Evolutionary conservation across 768 basidiomycete genomes (phyloP).

Genomic region (Trametes cinnabarina): DNA sequence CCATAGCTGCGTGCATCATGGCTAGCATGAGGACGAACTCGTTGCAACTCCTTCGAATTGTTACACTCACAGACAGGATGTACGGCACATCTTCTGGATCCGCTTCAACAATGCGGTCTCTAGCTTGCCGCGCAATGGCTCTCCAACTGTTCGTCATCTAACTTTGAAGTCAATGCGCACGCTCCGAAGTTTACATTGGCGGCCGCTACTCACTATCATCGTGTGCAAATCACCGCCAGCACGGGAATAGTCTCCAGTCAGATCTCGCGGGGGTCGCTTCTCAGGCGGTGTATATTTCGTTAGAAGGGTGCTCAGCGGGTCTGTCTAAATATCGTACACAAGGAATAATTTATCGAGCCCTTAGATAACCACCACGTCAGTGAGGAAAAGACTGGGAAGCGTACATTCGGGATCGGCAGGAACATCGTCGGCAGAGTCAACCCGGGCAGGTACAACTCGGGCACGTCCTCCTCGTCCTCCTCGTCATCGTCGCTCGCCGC

Average conservation of each 20-base stretch:
- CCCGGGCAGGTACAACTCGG: slow-evolving; percentile 64
- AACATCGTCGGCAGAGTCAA: slow-evolving; percentile 77
- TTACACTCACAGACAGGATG: slow-evolving; percentile 69
- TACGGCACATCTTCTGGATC: slow-evolving; percentile 65
- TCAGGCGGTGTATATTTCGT: slow-evolving; percentile 84
- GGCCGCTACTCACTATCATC: slow-evolving; percentile 61
- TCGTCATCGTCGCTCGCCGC: slow-evolving; percentile 36
- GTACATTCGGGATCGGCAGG: slow-evolving; percentile 86
- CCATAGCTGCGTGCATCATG: slow-evolving; percentile 57
- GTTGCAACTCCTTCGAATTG: too few species aligned
- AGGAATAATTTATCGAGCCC: slow-evolving; percentile 40
- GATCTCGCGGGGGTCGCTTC: slow-evolving; percentile 68
- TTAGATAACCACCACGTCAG: slow-evolving; percentile 63
- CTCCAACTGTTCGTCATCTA: slow-evolving; percentile 91
- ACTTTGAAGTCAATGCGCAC: neutral
- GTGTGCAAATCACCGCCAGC: slow-evolving; percentile 69
- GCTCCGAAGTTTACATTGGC: neutral
- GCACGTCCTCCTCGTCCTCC: slow-evolving; percentile 50
- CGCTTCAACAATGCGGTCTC: slow-evolving; percentile 69
- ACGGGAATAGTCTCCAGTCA: slow-evolving; percentile 63
- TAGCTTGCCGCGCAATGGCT: slow-evolving; percentile 78
- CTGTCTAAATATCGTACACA: slow-evolving; percentile 54
- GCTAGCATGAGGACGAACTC: neutral
- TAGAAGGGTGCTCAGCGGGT: slow-evolving; percentile 76
- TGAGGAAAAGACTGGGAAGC: slow-evolving; percentile 50